phyloP scores from a whole-genome alignment of 441 rosid species.

The Arabidopsis hybrid region DNA sequence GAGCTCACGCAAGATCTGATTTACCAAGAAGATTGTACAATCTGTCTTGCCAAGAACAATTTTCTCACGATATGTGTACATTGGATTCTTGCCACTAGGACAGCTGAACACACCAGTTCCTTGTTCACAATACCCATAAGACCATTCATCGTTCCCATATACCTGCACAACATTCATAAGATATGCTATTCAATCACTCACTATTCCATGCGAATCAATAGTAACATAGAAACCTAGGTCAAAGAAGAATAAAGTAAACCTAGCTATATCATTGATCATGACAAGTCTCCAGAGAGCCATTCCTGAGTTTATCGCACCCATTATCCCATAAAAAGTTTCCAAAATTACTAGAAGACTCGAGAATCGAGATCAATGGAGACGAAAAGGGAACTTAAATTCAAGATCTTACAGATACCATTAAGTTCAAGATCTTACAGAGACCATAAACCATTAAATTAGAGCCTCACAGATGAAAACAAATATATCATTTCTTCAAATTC shows the following conservation, averaged over 20 bases:
- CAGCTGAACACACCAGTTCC: conserved; percentile 96
- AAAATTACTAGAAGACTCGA: neutral
- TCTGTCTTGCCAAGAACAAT: conserved; percentile 78
- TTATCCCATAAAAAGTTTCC: neutral
- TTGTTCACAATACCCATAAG: conserved; percentile 93
- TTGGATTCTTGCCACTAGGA: conserved; percentile 87
- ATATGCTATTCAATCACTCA: neutral
- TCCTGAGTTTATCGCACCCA: neutral
- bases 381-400: neutral
- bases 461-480: conserved; percentile 31
- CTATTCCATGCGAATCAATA: neutral
- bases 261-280: conserved; percentile 8
- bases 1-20: conserved; percentile 84
- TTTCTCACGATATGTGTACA: conserved; percentile 91
- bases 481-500: neutral
- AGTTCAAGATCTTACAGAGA: neutral
- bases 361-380: neutral
- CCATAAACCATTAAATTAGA: conserved; percentile 16
- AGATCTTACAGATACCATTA: neutral
- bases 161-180: conserved; percentile 54
- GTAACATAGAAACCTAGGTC: neutral
- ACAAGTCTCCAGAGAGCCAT: neutral
- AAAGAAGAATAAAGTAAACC: conserved; percentile 23
- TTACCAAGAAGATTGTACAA: conserved; percentile 69
- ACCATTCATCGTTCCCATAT: conserved; percentile 96